These are phyloP conservation scores for Kwoniella sp. DNA, from an alignment of 768 basidiomycete species.

Conservation along the genomic window DNA sequence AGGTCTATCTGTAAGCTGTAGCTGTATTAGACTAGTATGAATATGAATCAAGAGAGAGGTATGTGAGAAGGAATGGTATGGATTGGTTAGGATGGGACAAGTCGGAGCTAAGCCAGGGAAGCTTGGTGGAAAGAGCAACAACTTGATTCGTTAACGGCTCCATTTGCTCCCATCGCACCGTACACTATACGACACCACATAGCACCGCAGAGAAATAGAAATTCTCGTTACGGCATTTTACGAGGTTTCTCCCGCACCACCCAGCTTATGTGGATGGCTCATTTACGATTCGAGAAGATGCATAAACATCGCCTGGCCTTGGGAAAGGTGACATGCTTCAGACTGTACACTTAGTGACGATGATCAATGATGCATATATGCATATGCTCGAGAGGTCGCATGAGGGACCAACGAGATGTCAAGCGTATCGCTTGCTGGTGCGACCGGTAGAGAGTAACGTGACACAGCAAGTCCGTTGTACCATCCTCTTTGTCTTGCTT, in stretches of 20 bases:
- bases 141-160: slow-evolving; percentile 10
- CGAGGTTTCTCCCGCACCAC: slow-evolving; percentile 3
- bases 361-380: too few species aligned
- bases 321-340: too few species aligned
- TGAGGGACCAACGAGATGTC: too few species aligned
- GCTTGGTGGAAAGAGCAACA: not conserved
- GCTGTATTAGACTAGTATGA: not conserved
- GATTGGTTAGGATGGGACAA: slow-evolving; percentile 9
- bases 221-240: slow-evolving; percentile 13
- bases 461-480: too few species aligned
- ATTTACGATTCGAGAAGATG: not conserved
- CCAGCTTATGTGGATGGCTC: not conserved
- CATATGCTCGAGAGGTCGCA: too few species aligned
- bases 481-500: too few species aligned
- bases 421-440: too few species aligned
- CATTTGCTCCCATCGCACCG: not conserved
- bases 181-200: not conserved
- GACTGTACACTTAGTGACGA: too few species aligned
- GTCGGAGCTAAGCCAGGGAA: slow-evolving; percentile 4
- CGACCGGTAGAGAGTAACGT: too few species aligned
- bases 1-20: not conserved
- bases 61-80: not conserved
- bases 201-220: not conserved
- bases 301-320: not conserved
- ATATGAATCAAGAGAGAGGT: not conserved